Conservation (phyloP, 2,329 filamentous ascomycete species). For the Penicillium sp. region DNA sequence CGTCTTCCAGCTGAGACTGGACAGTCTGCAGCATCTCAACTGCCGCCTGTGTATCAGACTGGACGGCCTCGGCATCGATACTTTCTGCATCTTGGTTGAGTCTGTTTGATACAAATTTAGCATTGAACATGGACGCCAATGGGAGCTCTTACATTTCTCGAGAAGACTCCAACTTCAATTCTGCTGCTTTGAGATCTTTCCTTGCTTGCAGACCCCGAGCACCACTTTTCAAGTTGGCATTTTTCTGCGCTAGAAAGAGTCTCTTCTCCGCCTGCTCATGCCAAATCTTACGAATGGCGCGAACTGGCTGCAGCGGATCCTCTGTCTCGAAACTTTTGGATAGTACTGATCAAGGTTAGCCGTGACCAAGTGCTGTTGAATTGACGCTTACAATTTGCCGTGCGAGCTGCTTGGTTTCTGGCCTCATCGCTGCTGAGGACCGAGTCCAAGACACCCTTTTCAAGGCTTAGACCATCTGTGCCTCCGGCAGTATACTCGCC, state of each 20-base stretch:
- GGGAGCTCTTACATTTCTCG: slow-evolving; percentile 52
- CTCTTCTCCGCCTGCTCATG: slow-evolving; percentile 66
- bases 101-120: slow-evolving; percentile 21
- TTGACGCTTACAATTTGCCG: slow-evolving; percentile 59
- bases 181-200: slow-evolving; percentile 72
- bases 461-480: slow-evolving; percentile 18
- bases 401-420: slow-evolving; percentile 60
- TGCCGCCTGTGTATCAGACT: slow-evolving; percentile 70
- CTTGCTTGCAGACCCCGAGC: slow-evolving; percentile 74
- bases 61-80: slow-evolving; percentile 61
- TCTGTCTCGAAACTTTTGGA: slow-evolving; percentile 63
- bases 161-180: slow-evolving; percentile 67
- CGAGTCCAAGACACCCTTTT: slow-evolving; percentile 65
- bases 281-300: slow-evolving; percentile 64
- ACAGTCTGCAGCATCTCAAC: slow-evolving; percentile 71
- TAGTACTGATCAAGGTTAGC: slow-evolving; percentile 49
- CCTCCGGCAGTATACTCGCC: slow-evolving; percentile 26
- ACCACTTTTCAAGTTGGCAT: slow-evolving; percentile 74
- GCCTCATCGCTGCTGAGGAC: slow-evolving; percentile 61
- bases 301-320: slow-evolving; percentile 63
- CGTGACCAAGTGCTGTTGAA: background rate
- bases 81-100: slow-evolving; percentile 59
- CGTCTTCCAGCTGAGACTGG: slow-evolving; percentile 69
- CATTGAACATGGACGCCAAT: background rate
- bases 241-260: slow-evolving; percentile 72